These are phyloP conservation scores for Musa troglodytarum DNA, from an alignment of 176 grass and related monocot genomes.

Conservation along the genomic window DNA sequence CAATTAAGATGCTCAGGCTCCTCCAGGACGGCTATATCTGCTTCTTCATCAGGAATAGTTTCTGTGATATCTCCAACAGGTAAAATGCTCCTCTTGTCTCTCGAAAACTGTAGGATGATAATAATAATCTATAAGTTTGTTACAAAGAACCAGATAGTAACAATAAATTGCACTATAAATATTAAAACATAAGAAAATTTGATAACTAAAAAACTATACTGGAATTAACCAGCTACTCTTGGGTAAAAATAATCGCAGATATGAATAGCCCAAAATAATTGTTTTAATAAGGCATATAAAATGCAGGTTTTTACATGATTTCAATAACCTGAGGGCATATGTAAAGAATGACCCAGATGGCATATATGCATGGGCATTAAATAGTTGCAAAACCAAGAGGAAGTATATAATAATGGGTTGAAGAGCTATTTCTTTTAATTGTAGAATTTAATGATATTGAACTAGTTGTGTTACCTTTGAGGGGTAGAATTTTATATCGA, in stretches of 20 bases:
- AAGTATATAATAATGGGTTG: neutral
- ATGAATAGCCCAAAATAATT: neutral
- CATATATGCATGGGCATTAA: neutral
- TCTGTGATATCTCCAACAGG: conserved; percentile 81
- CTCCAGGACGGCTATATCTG: conserved; percentile 85
- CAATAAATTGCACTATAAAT: neutral
- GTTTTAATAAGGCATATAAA: neutral
- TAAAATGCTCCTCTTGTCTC: conserved; percentile 85
- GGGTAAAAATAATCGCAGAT: neutral
- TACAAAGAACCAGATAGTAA: conserved; percentile 1
- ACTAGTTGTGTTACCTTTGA: conserved; percentile 46
- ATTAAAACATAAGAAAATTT: neutral
- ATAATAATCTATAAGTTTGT: conserved; percentile 1
- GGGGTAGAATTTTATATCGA: conserved; percentile 86
- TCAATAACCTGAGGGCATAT: neutral
- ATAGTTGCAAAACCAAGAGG: neutral
- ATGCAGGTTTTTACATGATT: neutral
- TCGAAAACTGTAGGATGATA: conserved; percentile 54
- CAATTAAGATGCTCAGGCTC: conserved; percentile 95
- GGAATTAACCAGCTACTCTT: neutral
- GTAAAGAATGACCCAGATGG: neutral
- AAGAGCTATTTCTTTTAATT: neutral
- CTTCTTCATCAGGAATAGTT: conserved; percentile 72
- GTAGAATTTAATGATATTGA: neutral
- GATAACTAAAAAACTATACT: neutral